Percentiles rank a stretch among this genome's conserved stretches.
Conservation (phyloP, 2,329 filamentous ascomycete genomes). For the Alternaria brassicicola region DNA sequence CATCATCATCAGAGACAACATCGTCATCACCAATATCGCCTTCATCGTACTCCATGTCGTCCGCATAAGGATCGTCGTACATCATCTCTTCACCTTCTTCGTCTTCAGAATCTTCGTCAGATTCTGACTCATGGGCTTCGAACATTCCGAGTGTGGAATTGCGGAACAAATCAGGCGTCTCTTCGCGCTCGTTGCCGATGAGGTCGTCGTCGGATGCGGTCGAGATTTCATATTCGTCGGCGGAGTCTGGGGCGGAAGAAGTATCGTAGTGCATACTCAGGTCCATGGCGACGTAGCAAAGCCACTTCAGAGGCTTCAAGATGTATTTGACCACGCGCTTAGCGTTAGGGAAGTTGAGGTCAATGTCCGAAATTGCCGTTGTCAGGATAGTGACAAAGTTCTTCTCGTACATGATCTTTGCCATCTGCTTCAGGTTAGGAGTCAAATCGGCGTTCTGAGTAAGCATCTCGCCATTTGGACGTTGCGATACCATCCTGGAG, state of each 20-base stretch:
- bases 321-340: conserved; percentile 98
- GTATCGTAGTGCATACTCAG: conserved; percentile 83
- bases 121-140: conserved; percentile 82
- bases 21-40: conserved; percentile 68
- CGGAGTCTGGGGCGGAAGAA: conserved; percentile 66
- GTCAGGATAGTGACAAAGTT: conserved; percentile 90
- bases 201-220: conserved; percentile 89
- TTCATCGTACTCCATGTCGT: conserved; percentile 93
- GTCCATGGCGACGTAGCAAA: conserved; percentile 85
- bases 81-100: conserved; percentile 71
- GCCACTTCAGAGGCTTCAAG: conserved; percentile 81
- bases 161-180: conserved; percentile 95
- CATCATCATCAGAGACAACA: conserved; percentile 87
- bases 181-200: conserved; percentile 72
- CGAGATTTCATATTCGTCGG: conserved; percentile 85
- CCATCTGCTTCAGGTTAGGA: conserved; percentile 78
- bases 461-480: conserved; percentile 43
- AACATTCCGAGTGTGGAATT: conserved; percentile 96
- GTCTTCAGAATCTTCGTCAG: conserved; percentile 67
- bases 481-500: conserved; percentile 81
- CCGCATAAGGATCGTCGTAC: conserved; percentile 87
- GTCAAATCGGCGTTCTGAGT: conserved; percentile 47
- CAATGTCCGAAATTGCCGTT: conserved; percentile 90
- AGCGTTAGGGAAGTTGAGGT: conserved; percentile 90
- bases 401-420: conserved; percentile 98